phyloP scores from a whole-genome alignment of 768 basidiomycete species.

The Termitomyces sp. region DNA sequence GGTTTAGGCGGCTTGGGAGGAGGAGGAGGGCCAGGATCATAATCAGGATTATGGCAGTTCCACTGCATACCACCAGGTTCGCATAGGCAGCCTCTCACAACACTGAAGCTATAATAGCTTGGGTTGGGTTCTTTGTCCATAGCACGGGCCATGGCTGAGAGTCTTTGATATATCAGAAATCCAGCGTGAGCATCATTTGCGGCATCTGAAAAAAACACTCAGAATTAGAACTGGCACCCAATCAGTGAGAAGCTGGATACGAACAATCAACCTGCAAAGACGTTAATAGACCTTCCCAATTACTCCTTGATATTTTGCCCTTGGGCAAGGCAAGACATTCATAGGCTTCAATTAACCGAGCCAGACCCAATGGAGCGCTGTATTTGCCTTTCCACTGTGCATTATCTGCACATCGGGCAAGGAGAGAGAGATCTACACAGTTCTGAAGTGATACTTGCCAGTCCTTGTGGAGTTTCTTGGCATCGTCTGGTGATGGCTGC shows the following conservation, averaged over 20 bases:
- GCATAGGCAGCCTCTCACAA: slow-evolving; percentile 41
- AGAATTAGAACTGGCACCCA: background rate
- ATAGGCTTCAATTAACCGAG: slow-evolving; percentile 63
- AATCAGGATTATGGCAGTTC: slow-evolving; percentile 58
- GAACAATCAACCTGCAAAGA: slow-evolving; percentile 56
- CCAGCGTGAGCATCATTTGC: slow-evolving; percentile 71
- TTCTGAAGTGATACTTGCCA: slow-evolving; percentile 39
- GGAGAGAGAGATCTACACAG: slow-evolving; percentile 67
- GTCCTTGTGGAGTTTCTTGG: slow-evolving; percentile 57
- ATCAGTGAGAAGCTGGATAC: slow-evolving; percentile 20
- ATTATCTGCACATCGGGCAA: slow-evolving; percentile 71
- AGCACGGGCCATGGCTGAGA: slow-evolving; percentile 38
- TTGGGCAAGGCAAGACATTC: slow-evolving; percentile 50
- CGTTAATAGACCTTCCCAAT: slow-evolving; percentile 60
- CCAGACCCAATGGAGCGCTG: slow-evolving; percentile 53
- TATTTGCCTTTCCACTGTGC: slow-evolving; percentile 72
- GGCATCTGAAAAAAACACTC: slow-evolving; percentile 41
- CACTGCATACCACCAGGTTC: slow-evolving; percentile 45
- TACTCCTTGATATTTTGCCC: slow-evolving; percentile 57
- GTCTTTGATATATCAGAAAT: slow-evolving; percentile 44
- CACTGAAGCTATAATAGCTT: slow-evolving; percentile 57
- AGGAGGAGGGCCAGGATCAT: slow-evolving; percentile 70
- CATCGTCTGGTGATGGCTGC: slow-evolving; percentile 49
- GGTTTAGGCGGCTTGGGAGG: slow-evolving; percentile 35
- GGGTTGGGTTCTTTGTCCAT: slow-evolving; percentile 31